Evolutionary conservation across 768 basidiomycete genomes (phyloP).

Genomic region (Glaciozyma martinii): DNA sequence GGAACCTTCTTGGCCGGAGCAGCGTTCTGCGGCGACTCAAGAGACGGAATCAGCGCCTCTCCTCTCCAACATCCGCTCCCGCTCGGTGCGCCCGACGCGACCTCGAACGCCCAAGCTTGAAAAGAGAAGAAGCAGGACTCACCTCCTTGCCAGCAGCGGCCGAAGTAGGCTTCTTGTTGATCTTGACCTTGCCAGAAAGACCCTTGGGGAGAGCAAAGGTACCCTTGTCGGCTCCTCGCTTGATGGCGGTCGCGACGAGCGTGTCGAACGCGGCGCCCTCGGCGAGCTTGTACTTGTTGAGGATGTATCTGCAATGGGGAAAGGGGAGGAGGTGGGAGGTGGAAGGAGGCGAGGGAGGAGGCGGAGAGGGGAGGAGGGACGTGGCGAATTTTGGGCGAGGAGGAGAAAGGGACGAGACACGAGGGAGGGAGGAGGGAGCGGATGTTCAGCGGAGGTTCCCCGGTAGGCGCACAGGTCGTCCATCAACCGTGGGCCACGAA

Average conservation of each 20-base stretch:
- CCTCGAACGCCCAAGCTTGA: background rate
- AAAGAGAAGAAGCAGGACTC: slow-evolving; percentile 30
- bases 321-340: background rate
- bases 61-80: no score
- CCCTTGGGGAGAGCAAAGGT: slow-evolving; percentile 85
- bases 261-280: slow-evolving; percentile 66
- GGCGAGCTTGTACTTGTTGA: slow-evolving; percentile 68
- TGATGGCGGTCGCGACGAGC: slow-evolving; percentile 71
- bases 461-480: background rate
- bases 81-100: no score
- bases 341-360: background rate
- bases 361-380: no score
- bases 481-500: background rate
- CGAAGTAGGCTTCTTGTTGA: slow-evolving; percentile 44
- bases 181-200: slow-evolving; percentile 64
- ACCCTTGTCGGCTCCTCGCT: slow-evolving; percentile 69
- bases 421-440: background rate
- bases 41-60: background rate
- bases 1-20: slow-evolving; percentile 5
- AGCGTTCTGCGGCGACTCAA: background rate
- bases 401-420: background rate
- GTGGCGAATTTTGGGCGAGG: background rate
- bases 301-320: slow-evolving; percentile 56
- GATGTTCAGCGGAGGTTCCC: background rate
- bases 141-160: slow-evolving; percentile 59